Evolutionary conservation across 768 basidiomycete species (phyloP), one percentile per base, ranked within the genome.

Genomic region (Lentinula sp.): DNA sequence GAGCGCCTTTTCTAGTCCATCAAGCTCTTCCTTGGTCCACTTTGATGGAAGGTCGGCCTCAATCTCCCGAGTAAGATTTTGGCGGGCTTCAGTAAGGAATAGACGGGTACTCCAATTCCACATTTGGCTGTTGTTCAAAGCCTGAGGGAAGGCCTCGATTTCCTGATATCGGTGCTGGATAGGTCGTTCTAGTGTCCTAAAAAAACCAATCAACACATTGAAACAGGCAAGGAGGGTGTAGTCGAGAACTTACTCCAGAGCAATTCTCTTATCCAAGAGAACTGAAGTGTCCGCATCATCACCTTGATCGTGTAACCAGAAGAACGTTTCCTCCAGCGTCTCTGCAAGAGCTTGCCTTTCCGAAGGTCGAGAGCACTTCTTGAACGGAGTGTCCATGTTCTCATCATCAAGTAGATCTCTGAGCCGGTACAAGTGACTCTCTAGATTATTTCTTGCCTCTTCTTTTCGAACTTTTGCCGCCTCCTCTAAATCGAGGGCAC

Each of bases 401-500:
- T 84, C 81, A 42, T 89, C 85, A 34, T 84, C 80, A 34, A 98
- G 77, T 9, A 96, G 78, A 68, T 94, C 94, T 21, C 92, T 87
- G 37, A 97, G 74, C 62, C 88, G 84, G 76, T 99, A 99, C n/a
- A 98, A 74, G 70, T 97, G 97, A 35, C 88, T 85, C 73, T 99
- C 97, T 56, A 99, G 84, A 28, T 83, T 79, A 73, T 99, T 99
- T 34, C 89, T 81, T 2, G 93, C 93, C 71, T 98, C 97, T 67
- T 95, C 95, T 35, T 86, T 86, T 57, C 85, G 84, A 35, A 78
- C 80, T 71, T 92, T 93, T 16, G 86, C 82, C 2, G 79, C 75
- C 75, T 98, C 95, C 59, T 88, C 86, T 6, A 77, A 71, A 65
- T 96, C 91, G 62, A 96, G 79, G 9, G 86, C 84, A 11, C 88